Evolutionary conservation across 805 yeast genomes (phyloP).

Genomic region (Blastobotrys peoriensis): DNA sequence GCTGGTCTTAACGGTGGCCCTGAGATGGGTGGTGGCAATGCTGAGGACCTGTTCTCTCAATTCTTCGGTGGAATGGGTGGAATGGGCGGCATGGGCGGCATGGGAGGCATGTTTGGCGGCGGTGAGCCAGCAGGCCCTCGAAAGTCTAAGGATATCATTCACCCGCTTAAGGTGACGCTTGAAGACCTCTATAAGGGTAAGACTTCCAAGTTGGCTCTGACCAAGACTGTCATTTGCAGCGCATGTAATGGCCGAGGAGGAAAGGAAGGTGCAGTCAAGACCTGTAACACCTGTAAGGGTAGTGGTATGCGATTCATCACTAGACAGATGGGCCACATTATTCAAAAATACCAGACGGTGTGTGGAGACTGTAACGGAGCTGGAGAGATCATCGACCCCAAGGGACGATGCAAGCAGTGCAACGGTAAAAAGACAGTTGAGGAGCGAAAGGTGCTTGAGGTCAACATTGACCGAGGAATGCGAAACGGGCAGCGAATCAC

Average conservation of each 20-base stretch:
- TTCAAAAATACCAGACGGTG: conserved; percentile 92
- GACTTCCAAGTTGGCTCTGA: conserved; percentile 86
- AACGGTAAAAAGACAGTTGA: conserved; percentile 78
- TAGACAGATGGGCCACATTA: conserved; percentile 99
- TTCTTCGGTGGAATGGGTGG: conserved; percentile 67
- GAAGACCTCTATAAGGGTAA: conserved; percentile 95
- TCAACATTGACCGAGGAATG: conserved; percentile 96
- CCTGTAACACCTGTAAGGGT: conserved; percentile 85
- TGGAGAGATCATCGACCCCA: conserved; percentile 81
- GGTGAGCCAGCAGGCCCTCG: conserved; percentile 75
- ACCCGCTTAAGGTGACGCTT: conserved; percentile 73
- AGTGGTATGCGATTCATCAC: conserved; percentile 86
- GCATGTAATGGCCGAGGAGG: conserved; percentile 96
- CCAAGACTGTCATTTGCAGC: conserved; percentile 84
- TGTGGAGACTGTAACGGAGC: conserved; percentile 91
- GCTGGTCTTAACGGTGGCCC: conserved; percentile 83
- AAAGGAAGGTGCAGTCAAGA: conserved; percentile 80
- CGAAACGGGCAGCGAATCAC: conserved; percentile 84
- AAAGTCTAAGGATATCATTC: conserved; percentile 87
- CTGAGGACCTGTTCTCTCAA: conserved; percentile 71
- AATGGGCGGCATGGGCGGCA: conserved; percentile 33
- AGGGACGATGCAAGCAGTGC: conserved; percentile 84
- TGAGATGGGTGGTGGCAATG: conserved; percentile 61
- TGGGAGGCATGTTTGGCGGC: conserved; percentile 45
- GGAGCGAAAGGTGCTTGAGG: conserved; percentile 91